Conservation (phyloP, 2,329 filamentous ascomycete genomes). For the Elsinoe fawcettii region DNA sequence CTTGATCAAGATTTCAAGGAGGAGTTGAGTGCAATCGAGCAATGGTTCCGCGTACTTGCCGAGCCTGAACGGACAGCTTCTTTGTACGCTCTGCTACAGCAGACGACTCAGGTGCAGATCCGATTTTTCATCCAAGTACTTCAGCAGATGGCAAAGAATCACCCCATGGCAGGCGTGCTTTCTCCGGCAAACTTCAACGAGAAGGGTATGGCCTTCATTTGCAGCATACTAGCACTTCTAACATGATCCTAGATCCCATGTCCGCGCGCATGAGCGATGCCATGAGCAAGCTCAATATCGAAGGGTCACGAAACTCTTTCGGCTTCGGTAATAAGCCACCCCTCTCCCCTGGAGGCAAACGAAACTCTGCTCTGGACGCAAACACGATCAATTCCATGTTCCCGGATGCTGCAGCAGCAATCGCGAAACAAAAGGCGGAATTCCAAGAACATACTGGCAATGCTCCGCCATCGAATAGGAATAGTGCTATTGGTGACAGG, state of each 20-base stretch:
- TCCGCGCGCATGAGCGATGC: slow-evolving; percentile 91
- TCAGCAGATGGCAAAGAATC: slow-evolving; percentile 97
- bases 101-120: slow-evolving; percentile 98
- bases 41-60: slow-evolving; percentile 97
- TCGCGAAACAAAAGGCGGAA: slow-evolving; percentile 95
- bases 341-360: slow-evolving; percentile 70
- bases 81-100: slow-evolving; percentile 88
- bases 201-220: slow-evolving; percentile 57
- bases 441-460: slow-evolving; percentile 93
- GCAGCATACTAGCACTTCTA: slow-evolving; percentile 16
- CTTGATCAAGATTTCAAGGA: slow-evolving; percentile 99
- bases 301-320: slow-evolving; percentile 78
- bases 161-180: slow-evolving; percentile 91
- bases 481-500: slow-evolving; percentile 75
- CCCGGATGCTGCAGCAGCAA: slow-evolving; percentile 94
- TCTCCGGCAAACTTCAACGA: slow-evolving; percentile 90
- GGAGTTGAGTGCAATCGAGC: slow-evolving; percentile 95
- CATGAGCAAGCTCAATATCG: slow-evolving; percentile 89
- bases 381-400: slow-evolving; percentile 98
- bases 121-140: slow-evolving; percentile 98
- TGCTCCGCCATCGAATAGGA: slow-evolving; percentile 82
- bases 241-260: slow-evolving; percentile 68
- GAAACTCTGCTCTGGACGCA: slow-evolving; percentile 88
- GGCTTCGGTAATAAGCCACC: slow-evolving; percentile 58
- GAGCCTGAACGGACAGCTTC: slow-evolving; percentile 95